Base-by-base conservation (phyloP, 2,329 filamentous ascomycete species). In the Juglanconis sp. region DNA sequence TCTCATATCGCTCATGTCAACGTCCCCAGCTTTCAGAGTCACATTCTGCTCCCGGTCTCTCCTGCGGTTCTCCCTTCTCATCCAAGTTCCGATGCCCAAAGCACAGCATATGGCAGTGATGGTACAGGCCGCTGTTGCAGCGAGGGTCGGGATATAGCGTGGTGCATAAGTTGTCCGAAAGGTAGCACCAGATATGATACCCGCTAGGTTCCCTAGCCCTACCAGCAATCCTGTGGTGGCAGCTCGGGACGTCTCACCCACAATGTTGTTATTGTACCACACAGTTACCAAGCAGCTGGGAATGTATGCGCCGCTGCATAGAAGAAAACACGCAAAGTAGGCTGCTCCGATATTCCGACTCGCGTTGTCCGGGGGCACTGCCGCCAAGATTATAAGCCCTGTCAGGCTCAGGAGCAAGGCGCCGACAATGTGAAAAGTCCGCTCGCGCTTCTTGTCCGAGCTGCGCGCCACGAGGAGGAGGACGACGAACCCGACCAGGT, bases 251-350 rank as follows among this genome's bases (percentile, higher is more conserved):
- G 76, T 81, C 68, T 84, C 80, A 31, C 78, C 75, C 7, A 80
- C 68, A 47, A 80, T 81, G 65, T 83, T 82, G 63, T 81, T 82
- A 59, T 82, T 82, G 61, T 81, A 73, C 79, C 80, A 81, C 1
- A 73, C 73, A 61, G 81, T 74, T 4, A 81, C 74, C n/a, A 82
- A 68, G 56, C 75, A 76, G 4, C 73, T 76, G 0, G 78, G 76
- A 13, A 79, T 79, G 63, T 80, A 82, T 1, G 78, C 72, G 30
- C 76, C 76, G 0, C 70, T 65, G 1, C 77, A 76, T 56, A 82
- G 69, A 3, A 82, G 68, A 59, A 82, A 82, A 60, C 76, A 79
- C 0, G 79, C 78, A 62, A 82, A 82, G 58, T 82, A 83, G 2
- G 77, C 77, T 0, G 79, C 72, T 0, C 68, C 76, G 53, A 77